Evolutionary conservation across 2,329 filamentous ascomycete species (phyloP), one percentile per base, ranked within the genome.

Genomic region (Fusarium newnesense): DNA sequence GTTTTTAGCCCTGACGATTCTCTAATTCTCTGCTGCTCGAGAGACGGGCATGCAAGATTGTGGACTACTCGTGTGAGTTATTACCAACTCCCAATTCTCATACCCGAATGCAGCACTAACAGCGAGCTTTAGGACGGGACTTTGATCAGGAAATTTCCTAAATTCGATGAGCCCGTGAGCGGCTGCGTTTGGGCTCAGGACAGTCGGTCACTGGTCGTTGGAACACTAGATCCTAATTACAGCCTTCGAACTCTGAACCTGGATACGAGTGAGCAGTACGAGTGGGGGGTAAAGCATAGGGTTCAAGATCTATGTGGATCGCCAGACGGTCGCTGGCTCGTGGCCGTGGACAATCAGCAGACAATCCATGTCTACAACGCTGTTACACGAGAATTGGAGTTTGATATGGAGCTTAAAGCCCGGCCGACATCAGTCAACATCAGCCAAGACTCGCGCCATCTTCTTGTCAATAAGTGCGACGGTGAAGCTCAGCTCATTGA

Each of bases 1-100:
- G 88, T 94, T 4, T 99, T 96, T 94, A 98, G 95, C 79, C 96
- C 95, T 9, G 94, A 99, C 81, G 94, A 97, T 82, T 88, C 88
- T 2, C 94, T 94, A 83, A 86, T 99, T 39, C 90, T 98, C 43
- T 96, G 93, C 21, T 98, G 96, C 80, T 93, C 90, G 21, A 88
- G 90, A 73, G 94, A 97, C 78, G 89, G 88, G 50, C 88, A 87
- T 70, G 94, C 94, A 2, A 88, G 92, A 40, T 82, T 97, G 70
- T 97, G 94, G 93, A 90, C 95, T 81, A 85, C 87, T 21, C 84
- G 87, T 75, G 93, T 94, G 83, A 83, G 88, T 82, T 19, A 15
- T 34, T 9, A 46, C 32, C 32, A 39, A 34, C 24, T 15, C 49
- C 10, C 16, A 15, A 15, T 15, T 39, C 7, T 26, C 36, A 11